Evolutionary conservation across 805 yeast species (phyloP).

Genomic region (Yarrowia alimentaria): DNA sequence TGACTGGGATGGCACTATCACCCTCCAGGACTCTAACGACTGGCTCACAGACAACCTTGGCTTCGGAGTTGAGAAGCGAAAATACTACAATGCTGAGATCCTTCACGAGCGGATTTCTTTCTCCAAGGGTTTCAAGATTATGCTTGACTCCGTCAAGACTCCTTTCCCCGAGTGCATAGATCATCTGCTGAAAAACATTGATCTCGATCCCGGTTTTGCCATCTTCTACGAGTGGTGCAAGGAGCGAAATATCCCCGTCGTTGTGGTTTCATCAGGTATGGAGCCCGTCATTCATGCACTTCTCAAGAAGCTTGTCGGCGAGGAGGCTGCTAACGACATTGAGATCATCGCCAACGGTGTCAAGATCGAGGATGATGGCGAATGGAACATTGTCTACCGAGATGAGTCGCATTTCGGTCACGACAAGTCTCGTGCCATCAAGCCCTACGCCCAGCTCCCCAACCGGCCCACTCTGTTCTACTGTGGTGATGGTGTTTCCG

Average conservation of each 20-base stretch:
- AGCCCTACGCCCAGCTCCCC: constrained; percentile 43
- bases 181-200: constrained; percentile 56
- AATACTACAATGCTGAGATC: constrained; percentile 66
- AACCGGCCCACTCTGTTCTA: constrained; percentile 72
- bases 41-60: constrained; percentile 86
- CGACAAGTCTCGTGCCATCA: constrained; percentile 83
- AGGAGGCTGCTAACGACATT: constrained; percentile 65
- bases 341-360: constrained; percentile 83
- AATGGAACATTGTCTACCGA: constrained; percentile 82
- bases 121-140: constrained; percentile 76
- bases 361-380: constrained; percentile 49
- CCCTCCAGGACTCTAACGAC: constrained; percentile 93
- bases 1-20: constrained; percentile 98
- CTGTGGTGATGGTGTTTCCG: constrained; percentile 98
- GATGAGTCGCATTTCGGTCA: constrained; percentile 92
- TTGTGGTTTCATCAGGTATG: constrained; percentile 93
- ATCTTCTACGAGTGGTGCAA: constrained; percentile 78
- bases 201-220: constrained; percentile 88
- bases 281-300: constrained; percentile 82
- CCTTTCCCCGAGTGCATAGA: constrained; percentile 85
- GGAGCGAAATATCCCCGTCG: constrained; percentile 68
- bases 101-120: constrained; percentile 58
- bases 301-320: constrained; percentile 71
- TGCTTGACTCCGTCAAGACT: constrained; percentile 74
- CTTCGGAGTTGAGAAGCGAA: constrained; percentile 69